Conservation (phyloP, 2,329 filamentous ascomycete species). For the Thelonectria olida region DNA sequence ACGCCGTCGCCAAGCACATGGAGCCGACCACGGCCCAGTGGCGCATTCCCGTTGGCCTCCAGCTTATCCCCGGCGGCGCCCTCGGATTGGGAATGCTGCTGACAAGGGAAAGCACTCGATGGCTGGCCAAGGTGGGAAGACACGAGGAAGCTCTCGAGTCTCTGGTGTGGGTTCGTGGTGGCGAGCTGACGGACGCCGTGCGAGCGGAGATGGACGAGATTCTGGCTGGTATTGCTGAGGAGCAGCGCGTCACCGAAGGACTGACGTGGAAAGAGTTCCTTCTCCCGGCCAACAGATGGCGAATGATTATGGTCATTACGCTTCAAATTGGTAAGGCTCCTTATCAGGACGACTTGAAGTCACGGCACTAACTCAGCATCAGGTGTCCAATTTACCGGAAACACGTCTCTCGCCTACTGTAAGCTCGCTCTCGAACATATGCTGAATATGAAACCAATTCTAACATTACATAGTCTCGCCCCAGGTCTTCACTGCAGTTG, state of each 20-base stretch:
- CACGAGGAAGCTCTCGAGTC: slow-evolving; percentile 56
- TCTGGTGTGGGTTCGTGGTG: slow-evolving; percentile 62
- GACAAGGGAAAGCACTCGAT: slow-evolving; percentile 57
- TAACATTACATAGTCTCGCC: slow-evolving; percentile 49
- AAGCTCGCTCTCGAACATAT: slow-evolving; percentile 28
- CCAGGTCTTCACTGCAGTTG: slow-evolving; percentile 60
- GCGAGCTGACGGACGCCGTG: slow-evolving; percentile 46
- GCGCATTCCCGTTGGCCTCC: slow-evolving; percentile 59
- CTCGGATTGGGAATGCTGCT: slow-evolving; percentile 59
- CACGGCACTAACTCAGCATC: background rate
- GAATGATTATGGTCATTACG: slow-evolving; percentile 58
- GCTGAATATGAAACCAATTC: too few species aligned
- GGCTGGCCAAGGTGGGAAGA: slow-evolving; percentile 56
- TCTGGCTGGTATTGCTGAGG: slow-evolving; percentile 56
- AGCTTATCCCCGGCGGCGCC: slow-evolving; percentile 57
- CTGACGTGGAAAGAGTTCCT: slow-evolving; percentile 56
- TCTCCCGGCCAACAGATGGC: slow-evolving; percentile 56
- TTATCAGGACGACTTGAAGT: background rate
- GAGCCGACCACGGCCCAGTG: slow-evolving; percentile 53
- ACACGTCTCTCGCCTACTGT: slow-evolving; percentile 61
- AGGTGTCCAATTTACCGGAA: slow-evolving; percentile 58
- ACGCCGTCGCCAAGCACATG: slow-evolving; percentile 54
- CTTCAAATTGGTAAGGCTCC: slow-evolving; percentile 53
- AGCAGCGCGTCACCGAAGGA: slow-evolving; percentile 53
- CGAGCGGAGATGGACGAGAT: slow-evolving; percentile 53